These are phyloP conservation scores for Senna siamea DNA, from an alignment of 306 rosid genomes.

Conservation along the genomic window DNA sequence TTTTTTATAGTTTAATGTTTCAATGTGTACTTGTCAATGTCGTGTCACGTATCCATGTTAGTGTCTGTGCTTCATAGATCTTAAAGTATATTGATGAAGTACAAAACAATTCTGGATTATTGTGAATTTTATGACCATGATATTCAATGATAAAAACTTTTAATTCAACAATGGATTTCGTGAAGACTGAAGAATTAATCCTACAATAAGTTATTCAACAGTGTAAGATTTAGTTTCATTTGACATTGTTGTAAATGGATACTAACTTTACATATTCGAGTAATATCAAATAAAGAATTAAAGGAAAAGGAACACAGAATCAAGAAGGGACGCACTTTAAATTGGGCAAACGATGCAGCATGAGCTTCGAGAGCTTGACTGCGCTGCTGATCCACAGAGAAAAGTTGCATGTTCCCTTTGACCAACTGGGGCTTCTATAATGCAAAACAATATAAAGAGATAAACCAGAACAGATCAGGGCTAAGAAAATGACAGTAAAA, in stretches of 20 bases:
- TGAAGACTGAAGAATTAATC: background rate
- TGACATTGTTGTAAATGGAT: background rate
- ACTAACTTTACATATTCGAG: background rate
- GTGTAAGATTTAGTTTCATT: background rate
- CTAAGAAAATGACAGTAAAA: conserved; percentile 17
- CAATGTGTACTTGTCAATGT: no score
- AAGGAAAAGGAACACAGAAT: conserved; percentile 9
- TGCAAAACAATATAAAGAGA: conserved; percentile 35
- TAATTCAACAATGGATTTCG: background rate
- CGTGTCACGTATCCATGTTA: no score
- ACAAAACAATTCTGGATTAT: background rate
- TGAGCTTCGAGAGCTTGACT: conserved; percentile 99
- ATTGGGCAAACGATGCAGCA: conserved; percentile 97
- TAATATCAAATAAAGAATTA: conserved; percentile 14
- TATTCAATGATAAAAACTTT: background rate
- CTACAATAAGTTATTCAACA: background rate
- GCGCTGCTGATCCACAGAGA: conserved; percentile 96
- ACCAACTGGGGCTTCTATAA: conserved; percentile 90
- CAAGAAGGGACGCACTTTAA: conserved; percentile 61
- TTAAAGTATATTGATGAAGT: background rate
- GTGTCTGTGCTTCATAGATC: no score
- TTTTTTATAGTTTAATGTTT: no score
- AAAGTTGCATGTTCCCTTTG: conserved; percentile 98
- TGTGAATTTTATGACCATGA: no score
- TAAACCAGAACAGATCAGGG: conserved; percentile 32